Evolutionary conservation across 176 grass and related monocot species (phyloP).

Genomic region (Ananas comosus): DNA sequence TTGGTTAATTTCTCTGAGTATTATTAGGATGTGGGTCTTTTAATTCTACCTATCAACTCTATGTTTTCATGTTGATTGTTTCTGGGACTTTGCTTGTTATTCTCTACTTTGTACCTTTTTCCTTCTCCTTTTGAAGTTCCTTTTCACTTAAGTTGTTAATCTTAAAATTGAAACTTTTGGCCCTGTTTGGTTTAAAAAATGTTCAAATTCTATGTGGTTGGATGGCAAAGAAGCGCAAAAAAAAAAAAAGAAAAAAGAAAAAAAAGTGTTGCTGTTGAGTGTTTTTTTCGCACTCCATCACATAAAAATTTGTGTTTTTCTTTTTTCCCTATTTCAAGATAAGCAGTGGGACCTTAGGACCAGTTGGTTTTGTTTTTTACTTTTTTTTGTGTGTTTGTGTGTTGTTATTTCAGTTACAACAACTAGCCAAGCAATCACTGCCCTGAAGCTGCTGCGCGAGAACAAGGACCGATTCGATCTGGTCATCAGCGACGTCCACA

Average conservation of each 20-base stretch:
- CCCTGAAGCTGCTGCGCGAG: conserved; percentile 40
- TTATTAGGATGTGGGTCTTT: background rate
- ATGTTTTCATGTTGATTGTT: background rate
- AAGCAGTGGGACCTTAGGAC: background rate
- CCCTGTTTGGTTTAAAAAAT: too few species aligned
- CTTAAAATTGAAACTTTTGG: too few species aligned
- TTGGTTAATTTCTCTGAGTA: background rate
- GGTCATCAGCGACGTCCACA: conserved; percentile 73
- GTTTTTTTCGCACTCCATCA: too few species aligned
- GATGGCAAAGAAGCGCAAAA: too few species aligned
- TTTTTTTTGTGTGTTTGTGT: background rate
- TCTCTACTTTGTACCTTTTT: too few species aligned
- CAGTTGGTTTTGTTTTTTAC: background rate
- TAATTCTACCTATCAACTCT: too few species aligned
- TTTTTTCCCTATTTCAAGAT: background rate
- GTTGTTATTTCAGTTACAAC: conserved; percentile 36
- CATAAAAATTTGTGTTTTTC: background rate
- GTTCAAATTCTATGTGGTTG: too few species aligned
- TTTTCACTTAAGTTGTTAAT: too few species aligned
- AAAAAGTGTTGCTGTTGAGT: too few species aligned
- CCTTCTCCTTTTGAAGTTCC: too few species aligned
- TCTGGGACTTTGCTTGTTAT: background rate
- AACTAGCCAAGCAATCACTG: conserved; percentile 21
- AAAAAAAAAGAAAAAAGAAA: too few species aligned
- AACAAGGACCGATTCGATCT: conserved; percentile 48